Evolutionary conservation across 345 rosid species (phyloP), one percentile per base, ranked within the genome.

Genomic region (Eutrema heterophyllum): DNA sequence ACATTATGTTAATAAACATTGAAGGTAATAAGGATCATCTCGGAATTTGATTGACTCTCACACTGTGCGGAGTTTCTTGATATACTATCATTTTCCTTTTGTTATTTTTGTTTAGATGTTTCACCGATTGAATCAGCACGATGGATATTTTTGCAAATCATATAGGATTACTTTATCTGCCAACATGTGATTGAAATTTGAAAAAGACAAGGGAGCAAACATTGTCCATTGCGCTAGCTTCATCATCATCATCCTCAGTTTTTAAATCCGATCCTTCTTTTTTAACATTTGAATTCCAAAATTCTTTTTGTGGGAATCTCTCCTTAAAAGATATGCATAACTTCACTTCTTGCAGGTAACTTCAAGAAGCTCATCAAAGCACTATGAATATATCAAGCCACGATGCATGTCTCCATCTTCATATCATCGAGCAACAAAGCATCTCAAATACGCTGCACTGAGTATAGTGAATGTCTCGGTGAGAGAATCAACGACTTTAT

Each of bases 371-470:
- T 84, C 87, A 79, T 80, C 82, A 26, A 84, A 83, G 70, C 83
- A 83, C 70, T 68, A 65, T 50, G 75, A 64, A 9, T 86, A 82
- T 14, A 80, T 60, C 13, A 66, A 64, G 74, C 79, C 6, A 57
- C 15, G 75, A 80, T 12, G 82, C 81, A 67, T 76, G 45, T 89
- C 91, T 73, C 78, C 86, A 33, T 64, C 80, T 72, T 69, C 70
- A 60, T 84, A 87, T 54, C 84, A 86, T 61, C 93, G 90, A 48
- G 92, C 87, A 55, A 81, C 87, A 76, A 90, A 88, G 82, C 97
- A 86, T 72, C 82, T 85, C 40, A 90, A 90, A 79, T 85, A 81
- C 74, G 80, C 56, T 24, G 50, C 86, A 9, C 85, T 88, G 2
- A 88, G 88, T 13, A 59, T 76, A 58, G 85, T 74, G 35, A 90